Evolutionary conservation across 257 asterid species (phyloP).

Genomic region (Solanum peruvianum): DNA sequence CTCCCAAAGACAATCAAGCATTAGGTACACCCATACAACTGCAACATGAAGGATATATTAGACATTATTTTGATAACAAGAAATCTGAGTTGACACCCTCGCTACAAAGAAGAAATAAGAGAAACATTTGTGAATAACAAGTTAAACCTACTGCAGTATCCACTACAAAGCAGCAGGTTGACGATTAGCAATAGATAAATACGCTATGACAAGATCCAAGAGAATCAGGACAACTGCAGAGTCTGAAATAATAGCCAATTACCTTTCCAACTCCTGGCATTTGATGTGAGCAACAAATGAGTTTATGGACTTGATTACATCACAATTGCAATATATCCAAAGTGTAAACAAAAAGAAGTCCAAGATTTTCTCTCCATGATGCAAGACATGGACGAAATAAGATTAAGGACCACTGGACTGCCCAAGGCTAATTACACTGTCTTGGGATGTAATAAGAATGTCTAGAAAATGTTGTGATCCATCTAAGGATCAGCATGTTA

Average conservation of each 20-base stretch:
- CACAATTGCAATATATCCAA: background rate
- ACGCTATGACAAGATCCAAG: background rate
- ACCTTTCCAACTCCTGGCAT: background rate
- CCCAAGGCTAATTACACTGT: background rate
- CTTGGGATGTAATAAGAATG: background rate
- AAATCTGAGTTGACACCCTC: background rate
- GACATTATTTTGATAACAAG: background rate
- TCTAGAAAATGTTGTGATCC: background rate
- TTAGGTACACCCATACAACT: background rate
- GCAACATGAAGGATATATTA: background rate
- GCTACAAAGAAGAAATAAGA: background rate
- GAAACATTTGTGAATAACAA: background rate
- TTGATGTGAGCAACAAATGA: background rate
- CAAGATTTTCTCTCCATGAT: background rate
- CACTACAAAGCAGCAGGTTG: background rate
- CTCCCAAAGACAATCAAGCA: background rate
- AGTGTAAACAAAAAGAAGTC: background rate
- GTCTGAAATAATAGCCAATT: background rate
- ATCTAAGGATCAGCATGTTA: background rate
- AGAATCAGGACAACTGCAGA: background rate
- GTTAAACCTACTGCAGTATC: background rate
- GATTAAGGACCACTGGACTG: background rate
- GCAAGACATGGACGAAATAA: background rate
- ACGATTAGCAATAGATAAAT: background rate
- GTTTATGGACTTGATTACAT: background rate